A percentile compares a stretch with the other conserved stretches of the same genome.
Evolutionary conservation across 495 filamentous ascomycete genomes (phyloP).

Genomic region (Bryoglossum gracile): DNA sequence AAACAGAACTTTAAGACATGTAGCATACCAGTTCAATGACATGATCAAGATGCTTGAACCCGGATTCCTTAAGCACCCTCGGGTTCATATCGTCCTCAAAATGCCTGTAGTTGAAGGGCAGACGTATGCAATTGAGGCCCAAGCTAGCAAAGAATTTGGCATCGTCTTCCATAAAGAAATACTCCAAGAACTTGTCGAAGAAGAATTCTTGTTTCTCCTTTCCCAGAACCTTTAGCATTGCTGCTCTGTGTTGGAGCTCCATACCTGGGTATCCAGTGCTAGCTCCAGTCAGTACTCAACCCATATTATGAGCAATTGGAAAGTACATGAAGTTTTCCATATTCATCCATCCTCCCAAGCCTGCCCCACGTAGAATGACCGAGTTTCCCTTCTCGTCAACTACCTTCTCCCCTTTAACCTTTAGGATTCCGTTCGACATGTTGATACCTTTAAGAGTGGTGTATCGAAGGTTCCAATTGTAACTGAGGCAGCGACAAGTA

Average conservation of each 20-base stretch:
- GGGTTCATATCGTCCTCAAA: slow-evolving; percentile 61
- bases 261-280: slow-evolving; percentile 60
- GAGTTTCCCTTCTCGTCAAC: slow-evolving; percentile 35
- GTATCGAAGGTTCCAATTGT: background rate
- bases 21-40: slow-evolving; percentile 43
- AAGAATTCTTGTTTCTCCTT: slow-evolving; percentile 40
- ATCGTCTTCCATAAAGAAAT: slow-evolving; percentile 57
- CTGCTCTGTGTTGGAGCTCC: slow-evolving; percentile 47
- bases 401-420: slow-evolving; percentile 35
- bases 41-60: slow-evolving; percentile 55
- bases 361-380: slow-evolving; percentile 39
- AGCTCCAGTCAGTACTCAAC: slow-evolving; percentile 50
- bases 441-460: background rate
- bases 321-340: slow-evolving; percentile 11
- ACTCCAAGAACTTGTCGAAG: slow-evolving; percentile 48
- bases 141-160: slow-evolving; percentile 53
- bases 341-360: slow-evolving; percentile 27
- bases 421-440: slow-evolving; percentile 27
- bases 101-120: slow-evolving; percentile 60
- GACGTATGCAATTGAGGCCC: slow-evolving; percentile 55
- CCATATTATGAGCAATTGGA: background rate
- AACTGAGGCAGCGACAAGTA: background rate
- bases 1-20: too few relatives aligned
- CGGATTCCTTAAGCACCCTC: slow-evolving; percentile 45
- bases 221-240: slow-evolving; percentile 49